Base-by-base conservation (phyloP, 306 rosid genomes). In the Geum urbanum region DNA sequence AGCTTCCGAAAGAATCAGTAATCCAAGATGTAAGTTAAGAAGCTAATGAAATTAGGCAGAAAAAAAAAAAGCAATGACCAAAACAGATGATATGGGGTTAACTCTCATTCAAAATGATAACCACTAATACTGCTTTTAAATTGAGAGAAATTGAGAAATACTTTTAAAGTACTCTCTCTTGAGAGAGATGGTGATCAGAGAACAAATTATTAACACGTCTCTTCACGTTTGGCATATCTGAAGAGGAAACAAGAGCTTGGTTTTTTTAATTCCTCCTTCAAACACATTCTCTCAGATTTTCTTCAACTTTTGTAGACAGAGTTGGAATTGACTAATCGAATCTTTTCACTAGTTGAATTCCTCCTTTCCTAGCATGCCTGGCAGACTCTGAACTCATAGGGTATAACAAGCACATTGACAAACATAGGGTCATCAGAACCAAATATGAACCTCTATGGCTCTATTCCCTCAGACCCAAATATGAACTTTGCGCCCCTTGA, bases 21-120 rank as follows among this genome's bases (percentile, higher is more conserved):
- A 66, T 27, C 35, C 13, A 14, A 11, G 45, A 56, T 8, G 49
- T 55, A 47, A 35, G 66, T 57, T 57, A 15, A 10, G 8, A 24
- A 66, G 66, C 72, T 32, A 0, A 56, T 48, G 64, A 56, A 35
- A 37, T 47, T 49, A 20, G 66, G 47, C 37, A 55, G 60, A n/a
- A n/a, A n/a, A n/a, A n/a, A n/a, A n/a, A n/a, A 4, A 53, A 32
- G 55, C 41, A 20, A 19, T 43, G 9, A 69, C 48, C 48, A n/a
- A 24, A 60, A 60, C 39, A 1, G 37, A 45, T 49, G 20, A 9
- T 45, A 35, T 22, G 24, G 18, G 24, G 55, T 59, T 52, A 66
- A 51, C 37, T 77, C 58, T 7, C 27, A 5, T n/a, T 6, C 55
- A 18, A 19, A 65, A 56, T 9, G 60, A 58, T 63, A 53, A 14